Percentiles rank a stretch among this genome's conserved stretches.
Conservation (phyloP, 306 rosid genomes). For the Geum urbanum region DNA sequence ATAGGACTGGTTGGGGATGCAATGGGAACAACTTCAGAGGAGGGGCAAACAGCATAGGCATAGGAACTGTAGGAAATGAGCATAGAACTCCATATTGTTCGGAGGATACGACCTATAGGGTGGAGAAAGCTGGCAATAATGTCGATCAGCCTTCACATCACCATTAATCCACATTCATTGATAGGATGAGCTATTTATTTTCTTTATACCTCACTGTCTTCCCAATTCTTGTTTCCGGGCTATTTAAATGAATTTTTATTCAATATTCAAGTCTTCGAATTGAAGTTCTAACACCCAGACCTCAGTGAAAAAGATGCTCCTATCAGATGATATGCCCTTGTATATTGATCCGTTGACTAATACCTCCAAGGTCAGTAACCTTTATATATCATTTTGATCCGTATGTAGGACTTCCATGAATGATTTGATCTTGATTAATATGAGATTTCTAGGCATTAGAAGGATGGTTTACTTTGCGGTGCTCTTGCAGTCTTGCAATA, state of each 20-base stretch:
- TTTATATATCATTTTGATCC: constrained; percentile 24
- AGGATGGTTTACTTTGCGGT: not conserved
- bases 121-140: constrained; percentile 57
- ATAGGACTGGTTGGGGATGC: constrained; percentile 47
- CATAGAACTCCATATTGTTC: constrained; percentile 40
- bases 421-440: not conserved
- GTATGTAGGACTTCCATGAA: constrained; percentile 20
- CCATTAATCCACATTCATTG: constrained; percentile 52
- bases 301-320: constrained; percentile 14
- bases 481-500: not conserved
- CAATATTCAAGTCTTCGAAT: constrained; percentile 40
- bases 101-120: constrained; percentile 58
- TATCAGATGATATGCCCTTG: constrained; percentile 22
- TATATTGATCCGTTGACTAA: constrained; percentile 29
- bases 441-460: constrained; percentile 1
- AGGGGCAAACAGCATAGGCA: constrained; percentile 35
- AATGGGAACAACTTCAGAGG: constrained; percentile 43
- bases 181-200: constrained; percentile 48
- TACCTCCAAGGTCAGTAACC: constrained; percentile 47
- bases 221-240: constrained; percentile 53
- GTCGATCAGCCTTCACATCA: constrained; percentile 55
- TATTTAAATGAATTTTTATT: constrained; percentile 54
- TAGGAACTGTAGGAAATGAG: constrained; percentile 53
- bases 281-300: constrained; percentile 14
- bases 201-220: constrained; percentile 40